Conservation (phyloP, 2,329 filamentous ascomycete species). For the Pyrenophora teres region DNA sequence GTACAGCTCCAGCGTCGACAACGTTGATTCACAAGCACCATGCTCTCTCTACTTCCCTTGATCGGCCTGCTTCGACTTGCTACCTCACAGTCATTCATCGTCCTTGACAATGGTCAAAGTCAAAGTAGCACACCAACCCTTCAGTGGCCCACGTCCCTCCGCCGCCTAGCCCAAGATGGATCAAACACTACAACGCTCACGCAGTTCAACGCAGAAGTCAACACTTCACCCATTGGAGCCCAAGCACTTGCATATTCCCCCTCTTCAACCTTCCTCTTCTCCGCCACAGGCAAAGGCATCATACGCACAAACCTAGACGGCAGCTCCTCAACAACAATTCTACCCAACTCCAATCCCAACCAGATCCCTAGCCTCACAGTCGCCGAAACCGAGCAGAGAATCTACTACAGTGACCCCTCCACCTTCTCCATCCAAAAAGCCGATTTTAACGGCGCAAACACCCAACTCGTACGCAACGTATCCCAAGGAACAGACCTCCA, state of each 20-base stretch:
- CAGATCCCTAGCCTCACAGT: conserved; percentile 11
- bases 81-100: conserved; percentile 1
- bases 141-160: conserved; percentile 19
- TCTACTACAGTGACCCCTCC: conserved; percentile 14
- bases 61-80: not conserved
- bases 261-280: conserved; percentile 10
- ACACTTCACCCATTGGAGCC: conserved; percentile 7
- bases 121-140: conserved; percentile 17
- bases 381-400: conserved; percentile 9
- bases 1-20: too few relatives aligned
- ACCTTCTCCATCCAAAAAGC: conserved; percentile 13
- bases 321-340: conserved; percentile 1
- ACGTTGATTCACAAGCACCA: not conserved
- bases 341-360: not conserved
- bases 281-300: conserved; percentile 15
- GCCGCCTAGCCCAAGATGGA: conserved; percentile 13
- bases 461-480: conserved; percentile 14
- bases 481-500: conserved; percentile 12
- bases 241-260: conserved; percentile 10
- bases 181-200: conserved; percentile 13
- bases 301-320: conserved; percentile 15
- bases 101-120: conserved; percentile 21
- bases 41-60: conserved; percentile 4
- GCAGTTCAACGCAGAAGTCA: conserved; percentile 8
- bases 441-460: conserved; percentile 13